Conservation (phyloP, 2,329 filamentous ascomycete species). For the Ceratocystis albifundus region DNA sequence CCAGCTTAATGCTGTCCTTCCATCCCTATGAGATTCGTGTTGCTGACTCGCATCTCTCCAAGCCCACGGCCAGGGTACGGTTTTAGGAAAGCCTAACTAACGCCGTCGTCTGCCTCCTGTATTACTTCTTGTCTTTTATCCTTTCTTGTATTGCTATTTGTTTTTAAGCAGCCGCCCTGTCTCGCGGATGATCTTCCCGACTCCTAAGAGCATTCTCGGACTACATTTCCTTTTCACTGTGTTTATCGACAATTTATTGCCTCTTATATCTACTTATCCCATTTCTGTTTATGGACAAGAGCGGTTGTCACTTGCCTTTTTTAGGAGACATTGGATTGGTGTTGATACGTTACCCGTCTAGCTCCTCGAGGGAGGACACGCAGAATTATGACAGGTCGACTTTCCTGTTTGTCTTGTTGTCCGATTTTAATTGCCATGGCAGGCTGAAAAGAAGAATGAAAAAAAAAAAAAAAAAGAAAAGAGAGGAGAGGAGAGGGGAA, state of each 20-base stretch:
- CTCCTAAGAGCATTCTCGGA: background rate
- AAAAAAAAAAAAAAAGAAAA: too few species aligned
- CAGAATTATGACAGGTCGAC: slow-evolving; percentile 4
- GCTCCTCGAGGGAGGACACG: background rate
- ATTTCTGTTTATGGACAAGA: background rate
- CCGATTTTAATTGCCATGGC: background rate
- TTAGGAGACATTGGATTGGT: background rate
- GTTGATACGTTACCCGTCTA: background rate
- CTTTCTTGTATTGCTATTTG: background rate
- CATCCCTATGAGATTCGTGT: background rate
- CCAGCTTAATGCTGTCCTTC: background rate
- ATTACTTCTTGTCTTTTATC: background rate
- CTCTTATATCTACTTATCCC: background rate
- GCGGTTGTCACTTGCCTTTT: background rate
- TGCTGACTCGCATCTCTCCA: background rate
- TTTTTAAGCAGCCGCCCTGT: background rate
- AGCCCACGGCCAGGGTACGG: background rate
- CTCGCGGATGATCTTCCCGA: background rate
- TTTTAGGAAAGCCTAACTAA: too few species aligned
- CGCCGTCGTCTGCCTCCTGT: too few species aligned
- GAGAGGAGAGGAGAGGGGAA: background rate
- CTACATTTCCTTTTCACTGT: background rate
- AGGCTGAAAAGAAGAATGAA: background rate
- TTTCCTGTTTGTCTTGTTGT: background rate
- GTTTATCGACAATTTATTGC: background rate